These are phyloP conservation scores for Cymbidium sinense DNA, from an alignment of 106 monocot species.

Conservation along the genomic window DNA sequence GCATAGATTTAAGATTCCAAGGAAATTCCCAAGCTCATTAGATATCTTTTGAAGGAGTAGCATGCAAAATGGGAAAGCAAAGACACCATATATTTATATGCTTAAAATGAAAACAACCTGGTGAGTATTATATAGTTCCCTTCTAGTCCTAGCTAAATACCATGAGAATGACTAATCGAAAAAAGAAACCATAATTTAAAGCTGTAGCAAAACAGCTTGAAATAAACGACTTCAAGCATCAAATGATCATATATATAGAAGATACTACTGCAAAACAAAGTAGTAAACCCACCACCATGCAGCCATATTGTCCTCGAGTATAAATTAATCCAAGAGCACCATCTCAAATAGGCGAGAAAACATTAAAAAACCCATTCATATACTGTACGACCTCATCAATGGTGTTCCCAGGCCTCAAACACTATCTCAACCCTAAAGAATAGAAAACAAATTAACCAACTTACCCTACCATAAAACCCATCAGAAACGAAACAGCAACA, in stretches of 20 bases:
- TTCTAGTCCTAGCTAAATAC: background rate
- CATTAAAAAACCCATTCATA: background rate
- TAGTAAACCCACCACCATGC: background rate
- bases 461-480: too few species aligned
- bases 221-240: background rate
- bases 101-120: background rate
- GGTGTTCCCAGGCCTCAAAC: background rate
- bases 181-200: background rate
- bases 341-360: background rate
- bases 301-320: background rate
- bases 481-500: too few species aligned
- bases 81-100: background rate
- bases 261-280: background rate
- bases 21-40: background rate
- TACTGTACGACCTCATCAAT: background rate
- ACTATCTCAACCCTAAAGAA: background rate
- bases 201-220: too few species aligned
- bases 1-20: background rate
- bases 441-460: background rate
- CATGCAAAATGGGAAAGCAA: background rate
- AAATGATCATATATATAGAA: background rate
- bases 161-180: background rate
- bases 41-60: background rate
- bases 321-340: background rate
- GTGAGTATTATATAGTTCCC: background rate